A percentile compares a stretch with the other conserved stretches of the same genome.
These are phyloP conservation scores for Exutisphaerella laricina DNA, from an alignment of 2,329 filamentous ascomycete genomes.

Conservation along the genomic window DNA sequence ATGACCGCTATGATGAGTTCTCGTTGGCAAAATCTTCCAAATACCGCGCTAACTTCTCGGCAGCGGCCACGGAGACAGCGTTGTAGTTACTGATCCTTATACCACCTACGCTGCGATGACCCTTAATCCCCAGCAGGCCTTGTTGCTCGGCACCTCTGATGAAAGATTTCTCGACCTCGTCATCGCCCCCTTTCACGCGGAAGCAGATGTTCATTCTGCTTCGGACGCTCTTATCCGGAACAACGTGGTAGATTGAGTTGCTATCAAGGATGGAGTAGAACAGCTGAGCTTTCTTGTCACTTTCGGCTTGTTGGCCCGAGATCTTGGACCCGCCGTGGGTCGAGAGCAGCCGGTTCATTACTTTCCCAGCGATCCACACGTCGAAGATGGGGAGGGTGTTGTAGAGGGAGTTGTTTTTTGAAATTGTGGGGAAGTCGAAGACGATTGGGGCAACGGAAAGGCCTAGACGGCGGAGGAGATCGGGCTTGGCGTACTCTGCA, in stretches of 20 bases:
- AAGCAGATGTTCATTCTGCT: conserved; percentile 94
- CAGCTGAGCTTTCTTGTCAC: conserved; percentile 66
- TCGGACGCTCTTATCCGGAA: conserved; percentile 68
- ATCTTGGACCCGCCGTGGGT: conserved; percentile 57
- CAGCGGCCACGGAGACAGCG: conserved; percentile 63
- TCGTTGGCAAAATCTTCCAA: conserved; percentile 53
- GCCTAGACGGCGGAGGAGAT: conserved; percentile 65
- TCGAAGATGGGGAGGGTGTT: conserved; percentile 95
- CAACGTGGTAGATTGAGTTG: conserved; percentile 67
- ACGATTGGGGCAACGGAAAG: conserved; percentile 75
- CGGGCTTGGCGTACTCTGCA: conserved; percentile 58
- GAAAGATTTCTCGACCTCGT: conserved; percentile 73
- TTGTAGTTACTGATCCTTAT: conserved; percentile 90
- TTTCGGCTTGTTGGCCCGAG: conserved; percentile 66
- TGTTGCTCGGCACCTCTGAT: conserved; percentile 63
- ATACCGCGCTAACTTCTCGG: conserved; percentile 62
- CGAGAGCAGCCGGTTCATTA: conserved; percentile 68
- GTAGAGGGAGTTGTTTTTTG: conserved; percentile 92
- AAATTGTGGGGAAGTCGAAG: conserved; percentile 75
- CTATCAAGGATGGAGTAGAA: conserved; percentile 76
- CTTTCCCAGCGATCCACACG: conserved; percentile 84
- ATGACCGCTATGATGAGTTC: too few relatives aligned
- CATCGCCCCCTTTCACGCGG: conserved; percentile 20
- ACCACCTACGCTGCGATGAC: conserved; percentile 79
- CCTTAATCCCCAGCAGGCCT: conserved; percentile 75